phyloP scores from a whole-genome alignment of 2,329 filamentous ascomycete genomes.

The Triangularia verruculosa region DNA sequence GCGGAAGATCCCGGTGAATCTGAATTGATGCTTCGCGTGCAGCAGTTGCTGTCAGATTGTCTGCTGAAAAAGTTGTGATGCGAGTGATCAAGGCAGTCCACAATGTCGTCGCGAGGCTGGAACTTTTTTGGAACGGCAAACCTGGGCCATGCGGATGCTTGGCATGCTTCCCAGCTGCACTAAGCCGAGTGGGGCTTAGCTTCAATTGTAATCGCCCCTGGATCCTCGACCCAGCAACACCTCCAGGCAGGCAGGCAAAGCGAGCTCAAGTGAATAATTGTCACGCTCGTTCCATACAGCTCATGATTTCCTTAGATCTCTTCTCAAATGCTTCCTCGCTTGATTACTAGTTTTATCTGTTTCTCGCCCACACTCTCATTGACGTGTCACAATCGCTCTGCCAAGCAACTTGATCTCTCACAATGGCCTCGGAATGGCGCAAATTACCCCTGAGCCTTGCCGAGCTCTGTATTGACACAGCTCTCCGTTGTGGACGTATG shows the following conservation, averaged over 20 bases:
- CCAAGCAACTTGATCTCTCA: not conserved
- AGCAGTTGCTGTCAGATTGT: not conserved
- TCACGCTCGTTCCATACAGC: not conserved
- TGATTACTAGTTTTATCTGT: not conserved
- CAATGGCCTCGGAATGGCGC: slow-evolving; percentile 65
- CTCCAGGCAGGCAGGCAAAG: not conserved
- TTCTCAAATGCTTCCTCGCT: not conserved
- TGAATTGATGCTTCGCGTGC: slow-evolving; percentile 15
- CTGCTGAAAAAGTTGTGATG: slow-evolving; percentile 10
- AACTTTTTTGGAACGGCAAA: slow-evolving; percentile 39
- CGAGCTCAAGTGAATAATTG: not conserved
- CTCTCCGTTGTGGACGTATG: slow-evolving; percentile 75
- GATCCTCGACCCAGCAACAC: not conserved
- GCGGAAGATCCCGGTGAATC: slow-evolving; percentile 9
- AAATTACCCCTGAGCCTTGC: slow-evolving; percentile 78
- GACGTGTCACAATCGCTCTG: slow-evolving; percentile 4
- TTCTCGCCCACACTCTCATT: not conserved
- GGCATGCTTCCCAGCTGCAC: slow-evolving; percentile 20
- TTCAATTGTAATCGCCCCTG: not conserved
- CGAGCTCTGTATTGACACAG: slow-evolving; percentile 93
- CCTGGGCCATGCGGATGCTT: slow-evolving; percentile 19
- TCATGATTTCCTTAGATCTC: not conserved
- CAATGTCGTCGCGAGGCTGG: slow-evolving; percentile 39
- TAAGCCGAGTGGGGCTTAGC: slow-evolving; percentile 31
- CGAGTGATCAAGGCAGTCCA: slow-evolving; percentile 19